Conservation (phyloP, 2,329 filamentous ascomycete species). For the Aaosphaeria arxii region DNA sequence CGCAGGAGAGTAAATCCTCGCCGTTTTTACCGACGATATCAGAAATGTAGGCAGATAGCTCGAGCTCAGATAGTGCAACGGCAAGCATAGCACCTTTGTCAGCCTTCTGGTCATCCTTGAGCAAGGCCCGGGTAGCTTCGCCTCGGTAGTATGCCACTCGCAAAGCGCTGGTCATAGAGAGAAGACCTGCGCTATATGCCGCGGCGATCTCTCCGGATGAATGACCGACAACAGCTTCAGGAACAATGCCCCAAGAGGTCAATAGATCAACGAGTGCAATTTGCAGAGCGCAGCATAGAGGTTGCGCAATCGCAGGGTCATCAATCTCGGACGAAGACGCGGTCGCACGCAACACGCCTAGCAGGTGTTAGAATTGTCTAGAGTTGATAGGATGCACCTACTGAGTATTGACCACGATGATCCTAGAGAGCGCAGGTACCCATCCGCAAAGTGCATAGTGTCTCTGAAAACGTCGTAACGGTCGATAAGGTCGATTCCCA, state of each 20-base stretch:
- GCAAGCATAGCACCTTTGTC: background rate
- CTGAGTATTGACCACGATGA: background rate
- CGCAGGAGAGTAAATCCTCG: background rate
- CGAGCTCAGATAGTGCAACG: background rate
- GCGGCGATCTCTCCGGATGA: constrained; percentile 19
- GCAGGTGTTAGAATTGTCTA: too few species aligned
- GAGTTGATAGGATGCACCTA: too few species aligned
- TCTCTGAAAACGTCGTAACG: background rate
- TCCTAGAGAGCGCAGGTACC: background rate
- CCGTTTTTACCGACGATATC: background rate
- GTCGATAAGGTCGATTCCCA: constrained; percentile 8
- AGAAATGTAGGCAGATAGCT: background rate
- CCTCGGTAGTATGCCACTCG: constrained; percentile 11
- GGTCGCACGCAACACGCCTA: too few species aligned
- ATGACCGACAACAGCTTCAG: constrained; percentile 13
- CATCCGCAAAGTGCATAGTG: too few species aligned
- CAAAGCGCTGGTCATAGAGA: constrained; percentile 5
- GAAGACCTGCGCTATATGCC: constrained; percentile 8
- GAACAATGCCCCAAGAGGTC: constrained; percentile 5
- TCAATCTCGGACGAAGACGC: background rate
- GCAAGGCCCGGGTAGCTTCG: background rate
- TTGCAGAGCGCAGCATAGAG: constrained; percentile 13
- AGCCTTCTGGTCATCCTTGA: background rate
- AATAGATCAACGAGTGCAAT: constrained; percentile 17
- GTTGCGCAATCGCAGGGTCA: constrained; percentile 12